phyloP scores from a whole-genome alignment of 106 monocot genomes.

The Amphibolis antarctica region DNA sequence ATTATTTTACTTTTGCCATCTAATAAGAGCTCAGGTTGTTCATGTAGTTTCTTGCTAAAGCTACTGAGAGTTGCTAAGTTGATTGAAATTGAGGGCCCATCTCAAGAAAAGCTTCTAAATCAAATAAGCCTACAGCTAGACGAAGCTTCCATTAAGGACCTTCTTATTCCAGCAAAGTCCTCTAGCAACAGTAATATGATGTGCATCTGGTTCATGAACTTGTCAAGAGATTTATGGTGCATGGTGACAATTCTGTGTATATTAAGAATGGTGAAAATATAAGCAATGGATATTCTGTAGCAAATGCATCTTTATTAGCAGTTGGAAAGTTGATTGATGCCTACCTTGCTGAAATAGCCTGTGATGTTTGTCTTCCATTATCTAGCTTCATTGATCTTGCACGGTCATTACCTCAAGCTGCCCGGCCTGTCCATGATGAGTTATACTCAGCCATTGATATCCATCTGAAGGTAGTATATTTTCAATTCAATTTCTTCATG shows the following conservation, averaged over 20 bases:
- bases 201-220: constrained; percentile 9
- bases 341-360: constrained; percentile 11
- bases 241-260: constrained; percentile 1
- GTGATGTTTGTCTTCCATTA: constrained; percentile 5
- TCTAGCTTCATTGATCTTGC: constrained; percentile 14
- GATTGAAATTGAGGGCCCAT: constrained; percentile 2
- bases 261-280: neutral
- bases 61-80: constrained; percentile 11
- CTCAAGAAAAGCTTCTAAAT: constrained; percentile 7
- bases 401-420: neutral
- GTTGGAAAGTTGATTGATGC: constrained; percentile 13
- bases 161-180: constrained; percentile 11
- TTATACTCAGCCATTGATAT: constrained; percentile 13
- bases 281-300: neutral
- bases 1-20: constrained; percentile 14
- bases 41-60: constrained; percentile 16
- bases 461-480: constrained; percentile 7
- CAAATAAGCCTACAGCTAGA: constrained; percentile 10
- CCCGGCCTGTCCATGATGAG: constrained; percentile 14
- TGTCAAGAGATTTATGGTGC: constrained; percentile 9
- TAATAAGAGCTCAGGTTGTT: constrained; percentile 8
- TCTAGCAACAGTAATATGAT: constrained; percentile 11
- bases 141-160: constrained; percentile 8
- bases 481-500: no score
- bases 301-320: neutral